Evolutionary conservation across 495 filamentous ascomycete species (phyloP).

Genomic region (Penicillium argentinense): DNA sequence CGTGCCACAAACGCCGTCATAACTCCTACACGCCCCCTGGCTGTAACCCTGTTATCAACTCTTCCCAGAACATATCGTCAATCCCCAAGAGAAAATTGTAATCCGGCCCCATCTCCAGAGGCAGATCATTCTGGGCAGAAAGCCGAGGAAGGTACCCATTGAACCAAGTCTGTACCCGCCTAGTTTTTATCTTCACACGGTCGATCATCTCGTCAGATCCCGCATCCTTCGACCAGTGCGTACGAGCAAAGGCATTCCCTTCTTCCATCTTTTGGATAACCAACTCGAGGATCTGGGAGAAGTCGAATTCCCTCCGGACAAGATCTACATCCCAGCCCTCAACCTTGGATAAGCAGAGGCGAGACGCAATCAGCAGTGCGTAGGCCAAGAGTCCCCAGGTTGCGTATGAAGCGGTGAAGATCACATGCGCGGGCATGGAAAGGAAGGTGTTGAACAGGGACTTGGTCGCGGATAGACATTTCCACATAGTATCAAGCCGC

Average conservation of each 20-base stretch:
- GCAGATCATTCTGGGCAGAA: not conserved
- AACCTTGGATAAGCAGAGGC: not conserved
- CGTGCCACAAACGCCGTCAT: too few relatives aligned
- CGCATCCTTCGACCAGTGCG: not conserved
- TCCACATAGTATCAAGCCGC: not conserved
- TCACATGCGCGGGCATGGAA: not conserved
- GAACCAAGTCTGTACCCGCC: conserved; percentile 2
- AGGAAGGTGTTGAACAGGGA: not conserved
- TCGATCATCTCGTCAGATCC: not conserved
- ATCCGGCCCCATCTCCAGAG: not conserved
- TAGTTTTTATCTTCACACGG: not conserved
- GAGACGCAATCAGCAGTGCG: not conserved
- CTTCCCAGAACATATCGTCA: conserved; percentile 2
- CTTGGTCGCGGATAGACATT: not conserved
- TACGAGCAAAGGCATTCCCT: not conserved
- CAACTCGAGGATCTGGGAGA: not conserved
- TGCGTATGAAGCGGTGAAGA: not conserved
- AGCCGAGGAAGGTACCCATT: not conserved
- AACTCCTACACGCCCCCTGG: not conserved
- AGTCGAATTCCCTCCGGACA: not conserved
- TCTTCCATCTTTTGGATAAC: not conserved
- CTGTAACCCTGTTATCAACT: not conserved
- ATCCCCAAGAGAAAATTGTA: not conserved
- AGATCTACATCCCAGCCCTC: not conserved
- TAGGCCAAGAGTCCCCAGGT: not conserved